Percentiles rank a stretch among this genome's conserved stretches.
These are phyloP conservation scores for Arctium lappa DNA, from an alignment of 129 eudicot genomes.

Conservation along the genomic window DNA sequence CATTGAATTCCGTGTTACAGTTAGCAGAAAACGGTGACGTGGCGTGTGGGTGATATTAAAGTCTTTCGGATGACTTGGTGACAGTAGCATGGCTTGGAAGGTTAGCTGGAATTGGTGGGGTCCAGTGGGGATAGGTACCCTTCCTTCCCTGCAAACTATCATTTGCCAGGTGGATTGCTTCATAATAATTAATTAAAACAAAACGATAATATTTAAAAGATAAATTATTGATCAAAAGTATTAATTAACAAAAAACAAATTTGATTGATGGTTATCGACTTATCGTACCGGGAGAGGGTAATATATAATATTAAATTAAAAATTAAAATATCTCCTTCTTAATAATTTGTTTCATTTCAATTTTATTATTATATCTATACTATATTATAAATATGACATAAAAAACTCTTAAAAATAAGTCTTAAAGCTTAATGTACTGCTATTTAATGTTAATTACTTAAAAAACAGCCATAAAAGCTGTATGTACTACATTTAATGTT, in stretches of 20 bases:
- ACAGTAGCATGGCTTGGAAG: conserved; percentile 11
- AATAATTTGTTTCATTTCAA: too few relatives aligned
- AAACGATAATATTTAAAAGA: background rate
- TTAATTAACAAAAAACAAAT: background rate
- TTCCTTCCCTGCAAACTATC: background rate
- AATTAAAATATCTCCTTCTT: too few relatives aligned
- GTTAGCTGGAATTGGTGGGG: conserved; percentile 10
- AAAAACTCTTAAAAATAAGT: too few relatives aligned
- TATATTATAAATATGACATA: too few relatives aligned
- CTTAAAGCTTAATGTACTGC: too few relatives aligned
- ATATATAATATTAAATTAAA: too few relatives aligned
- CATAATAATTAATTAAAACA: background rate
- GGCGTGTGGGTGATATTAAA: background rate
- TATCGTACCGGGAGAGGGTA: background rate
- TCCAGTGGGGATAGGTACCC: background rate
- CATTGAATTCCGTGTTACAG: background rate
- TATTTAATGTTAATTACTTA: too few relatives aligned
- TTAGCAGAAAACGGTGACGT: background rate
- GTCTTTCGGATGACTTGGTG: background rate
- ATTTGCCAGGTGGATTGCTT: conserved; percentile 6
- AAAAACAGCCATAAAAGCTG: too few relatives aligned
- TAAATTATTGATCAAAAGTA: background rate
- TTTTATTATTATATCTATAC: too few relatives aligned
- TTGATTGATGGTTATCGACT: background rate
- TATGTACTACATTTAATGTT: too few relatives aligned